Percentiles rank a stretch among this genome's conserved stretches.
Conservation (phyloP, 2,329 filamentous ascomycete genomes). For the Akanthomyces lecanii region DNA sequence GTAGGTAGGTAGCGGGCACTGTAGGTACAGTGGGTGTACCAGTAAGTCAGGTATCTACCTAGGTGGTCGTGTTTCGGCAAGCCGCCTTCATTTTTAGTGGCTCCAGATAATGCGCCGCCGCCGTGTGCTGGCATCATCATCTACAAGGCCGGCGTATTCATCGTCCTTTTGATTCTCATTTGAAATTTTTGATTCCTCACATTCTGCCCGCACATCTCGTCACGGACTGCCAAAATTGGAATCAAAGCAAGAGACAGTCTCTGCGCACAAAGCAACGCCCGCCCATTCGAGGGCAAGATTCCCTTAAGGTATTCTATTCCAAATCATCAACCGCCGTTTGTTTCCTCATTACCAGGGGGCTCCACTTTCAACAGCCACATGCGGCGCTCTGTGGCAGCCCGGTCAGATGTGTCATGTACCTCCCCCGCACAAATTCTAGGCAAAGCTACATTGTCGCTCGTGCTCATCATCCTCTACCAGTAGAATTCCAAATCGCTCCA, state of each 20-base stretch:
- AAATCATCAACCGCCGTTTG: conserved; percentile 1
- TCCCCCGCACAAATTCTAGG: not conserved
- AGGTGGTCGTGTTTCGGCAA: too few species aligned
- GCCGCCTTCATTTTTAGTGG: too few species aligned
- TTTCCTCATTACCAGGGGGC: not conserved
- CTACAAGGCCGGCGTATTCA: too few species aligned
- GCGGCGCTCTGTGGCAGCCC: not conserved
- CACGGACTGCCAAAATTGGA: not conserved
- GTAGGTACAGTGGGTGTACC: too few species aligned
- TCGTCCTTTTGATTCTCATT: not conserved
- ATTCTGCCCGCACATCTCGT: too few species aligned
- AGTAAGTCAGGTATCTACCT: too few species aligned
- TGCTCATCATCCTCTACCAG: not conserved
- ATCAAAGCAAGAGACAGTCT: not conserved
- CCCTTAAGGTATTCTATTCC: not conserved
- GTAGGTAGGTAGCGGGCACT: not conserved
- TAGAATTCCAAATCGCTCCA: conserved; percentile 8
- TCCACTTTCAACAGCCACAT: conserved; percentile 10
- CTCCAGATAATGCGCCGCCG: too few species aligned
- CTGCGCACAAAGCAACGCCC: not conserved
- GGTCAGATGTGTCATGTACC: conserved; percentile 8
- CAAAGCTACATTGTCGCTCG: not conserved
- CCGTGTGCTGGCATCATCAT: too few species aligned
- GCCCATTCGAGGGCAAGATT: too few species aligned
- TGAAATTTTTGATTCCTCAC: too few species aligned